phyloP scores from a whole-genome alignment of 2,329 filamentous ascomycete genomes.

The Paraconiothyrium sp. region DNA sequence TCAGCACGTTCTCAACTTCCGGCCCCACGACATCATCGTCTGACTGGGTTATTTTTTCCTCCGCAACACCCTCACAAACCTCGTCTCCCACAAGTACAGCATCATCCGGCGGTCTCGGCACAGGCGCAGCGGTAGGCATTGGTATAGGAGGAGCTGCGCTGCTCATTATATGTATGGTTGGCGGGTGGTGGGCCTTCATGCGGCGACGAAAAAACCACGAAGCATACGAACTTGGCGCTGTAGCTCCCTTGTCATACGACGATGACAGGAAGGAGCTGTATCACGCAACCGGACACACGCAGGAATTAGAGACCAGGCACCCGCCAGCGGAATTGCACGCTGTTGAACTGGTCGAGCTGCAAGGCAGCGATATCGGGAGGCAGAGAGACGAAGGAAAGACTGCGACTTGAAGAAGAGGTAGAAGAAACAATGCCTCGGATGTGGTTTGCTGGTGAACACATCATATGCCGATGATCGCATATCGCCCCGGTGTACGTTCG shows the following conservation, averaged over 20 bases:
- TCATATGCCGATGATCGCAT: neutral
- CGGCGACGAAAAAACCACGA: conserved; percentile 22
- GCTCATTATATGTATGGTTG: conserved; percentile 30
- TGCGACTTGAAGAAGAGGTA: neutral
- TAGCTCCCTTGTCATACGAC: neutral
- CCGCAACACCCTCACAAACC: neutral
- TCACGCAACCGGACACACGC: conserved; percentile 1
- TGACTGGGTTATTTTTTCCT: conserved; percentile 2
- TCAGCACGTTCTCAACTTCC: neutral
- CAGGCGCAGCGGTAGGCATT: conserved; percentile 36
- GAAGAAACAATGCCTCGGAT: too few species aligned
- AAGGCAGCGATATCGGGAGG: conserved; percentile 15
- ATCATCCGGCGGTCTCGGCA: conserved; percentile 25
- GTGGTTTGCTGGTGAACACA: too few species aligned
- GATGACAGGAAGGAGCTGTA: conserved; percentile 16
- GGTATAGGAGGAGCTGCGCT: conserved; percentile 35
- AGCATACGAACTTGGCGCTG: conserved; percentile 13
- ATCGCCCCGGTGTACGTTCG: neutral
- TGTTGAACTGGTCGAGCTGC: conserved; percentile 25
- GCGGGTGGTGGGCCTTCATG: conserved; percentile 37
- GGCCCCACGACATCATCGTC: conserved; percentile 1
- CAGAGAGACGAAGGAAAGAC: neutral
- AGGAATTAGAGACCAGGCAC: conserved; percentile 15
- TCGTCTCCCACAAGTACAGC: neutral
- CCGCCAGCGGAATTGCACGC: conserved; percentile 21